These are phyloP conservation scores for Ustilago lituana DNA, from an alignment of 1,284 basidiomycete species.

Conservation along the genomic window DNA sequence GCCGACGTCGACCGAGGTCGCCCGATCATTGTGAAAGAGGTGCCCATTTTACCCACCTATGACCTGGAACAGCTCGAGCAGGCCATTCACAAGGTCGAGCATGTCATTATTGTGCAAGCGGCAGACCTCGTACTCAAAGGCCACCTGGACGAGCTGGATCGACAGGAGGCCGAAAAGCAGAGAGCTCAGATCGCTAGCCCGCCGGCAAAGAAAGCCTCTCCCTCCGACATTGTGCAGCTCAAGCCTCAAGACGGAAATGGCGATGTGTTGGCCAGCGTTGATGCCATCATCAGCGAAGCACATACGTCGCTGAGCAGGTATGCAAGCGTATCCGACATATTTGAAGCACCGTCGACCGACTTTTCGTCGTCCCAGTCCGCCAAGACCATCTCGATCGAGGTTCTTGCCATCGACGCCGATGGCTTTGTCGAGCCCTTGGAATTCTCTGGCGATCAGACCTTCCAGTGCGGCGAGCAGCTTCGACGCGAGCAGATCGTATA, in stretches of 20 bases:
- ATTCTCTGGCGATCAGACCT: constrained; percentile 36
- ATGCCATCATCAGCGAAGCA: constrained; percentile 14
- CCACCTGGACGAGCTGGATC: constrained; percentile 34
- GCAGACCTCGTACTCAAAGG: constrained; percentile 47
- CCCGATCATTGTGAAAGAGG: constrained; percentile 82
- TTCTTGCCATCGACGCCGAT: constrained; percentile 38
- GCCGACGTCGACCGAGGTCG: constrained; percentile 92
- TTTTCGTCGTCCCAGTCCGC: neutral
- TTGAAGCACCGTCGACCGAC: neutral
- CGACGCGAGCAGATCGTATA: constrained; percentile 46
- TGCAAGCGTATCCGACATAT: neutral
- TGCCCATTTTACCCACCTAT: constrained; percentile 79
- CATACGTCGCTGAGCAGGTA: constrained; percentile 7
- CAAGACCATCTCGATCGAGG: constrained; percentile 42
- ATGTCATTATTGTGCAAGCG: constrained; percentile 85
- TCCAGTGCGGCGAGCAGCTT: constrained; percentile 39
- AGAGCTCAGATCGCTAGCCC: neutral
- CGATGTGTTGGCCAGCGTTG: constrained; percentile 15
- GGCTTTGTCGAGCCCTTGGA: constrained; percentile 36
- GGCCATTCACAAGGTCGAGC: constrained; percentile 84
- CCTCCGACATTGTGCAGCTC: constrained; percentile 14
- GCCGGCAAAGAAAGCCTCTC: constrained; percentile 5
- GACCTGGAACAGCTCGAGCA: constrained; percentile 79
- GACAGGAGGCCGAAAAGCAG: constrained; percentile 17
- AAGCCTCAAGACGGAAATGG: neutral